A percentile compares a stretch with the other conserved stretches of the same genome.
Evolutionary conservation across 2,329 filamentous ascomycete genomes (phyloP).

Genomic region (Xylariales sp.): DNA sequence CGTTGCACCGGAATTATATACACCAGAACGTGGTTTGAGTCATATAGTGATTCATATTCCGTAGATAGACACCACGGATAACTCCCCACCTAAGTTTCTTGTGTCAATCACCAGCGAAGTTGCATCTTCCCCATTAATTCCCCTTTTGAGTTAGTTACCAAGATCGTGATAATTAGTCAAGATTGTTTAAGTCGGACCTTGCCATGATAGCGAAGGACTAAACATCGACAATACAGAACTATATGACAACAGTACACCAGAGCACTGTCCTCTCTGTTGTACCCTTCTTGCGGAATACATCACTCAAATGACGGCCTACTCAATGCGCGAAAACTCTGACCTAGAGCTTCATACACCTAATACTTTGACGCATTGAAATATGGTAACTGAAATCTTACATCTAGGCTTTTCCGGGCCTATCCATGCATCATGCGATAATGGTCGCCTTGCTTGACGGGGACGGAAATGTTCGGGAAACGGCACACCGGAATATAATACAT

Average conservation of each 20-base stretch:
- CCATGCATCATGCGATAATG: no score
- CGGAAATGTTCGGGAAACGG: no score
- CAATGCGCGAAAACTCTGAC: no score
- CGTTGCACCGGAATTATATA: background rate
- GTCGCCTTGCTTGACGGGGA: no score
- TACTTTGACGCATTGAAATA: no score
- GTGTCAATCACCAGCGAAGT: no score
- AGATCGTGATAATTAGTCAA: no score
- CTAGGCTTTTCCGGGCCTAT: no score
- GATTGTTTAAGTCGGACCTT: no score
- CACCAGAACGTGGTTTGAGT: background rate
- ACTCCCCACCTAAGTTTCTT: background rate
- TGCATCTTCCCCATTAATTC: background rate
- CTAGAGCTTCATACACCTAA: background rate
- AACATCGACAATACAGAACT: background rate
- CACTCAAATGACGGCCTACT: background rate
- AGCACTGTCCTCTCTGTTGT: background rate
- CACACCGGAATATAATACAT: no score
- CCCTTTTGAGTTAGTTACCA: no score
- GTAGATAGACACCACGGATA: constrained; percentile 6
- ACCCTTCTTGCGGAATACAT: background rate
- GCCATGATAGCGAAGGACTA: background rate
- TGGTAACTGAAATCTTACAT: no score
- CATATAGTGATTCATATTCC: constrained; percentile 7
- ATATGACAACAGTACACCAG: background rate